These are phyloP conservation scores for Taxillus chinensis DNA, from an alignment of 164 flowering plant genomes.

Conservation along the genomic window DNA sequence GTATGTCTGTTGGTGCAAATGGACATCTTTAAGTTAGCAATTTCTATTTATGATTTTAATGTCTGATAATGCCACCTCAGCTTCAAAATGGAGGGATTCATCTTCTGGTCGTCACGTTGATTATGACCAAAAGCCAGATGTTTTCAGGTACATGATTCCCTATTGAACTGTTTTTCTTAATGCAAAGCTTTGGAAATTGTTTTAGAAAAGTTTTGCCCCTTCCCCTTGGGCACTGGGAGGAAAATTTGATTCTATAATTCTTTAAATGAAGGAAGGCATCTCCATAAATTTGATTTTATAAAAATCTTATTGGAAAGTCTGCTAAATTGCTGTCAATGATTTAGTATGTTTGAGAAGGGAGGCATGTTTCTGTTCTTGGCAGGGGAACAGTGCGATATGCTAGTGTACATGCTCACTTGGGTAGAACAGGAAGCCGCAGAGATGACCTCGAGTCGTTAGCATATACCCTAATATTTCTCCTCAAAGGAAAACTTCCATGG, in stretches of 20 bases:
- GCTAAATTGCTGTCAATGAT: too few species aligned
- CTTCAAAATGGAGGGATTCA: constrained; percentile 43
- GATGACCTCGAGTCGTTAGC: constrained; percentile 64
- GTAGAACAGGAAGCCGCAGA: constrained; percentile 58
- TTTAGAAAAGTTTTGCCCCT: background rate
- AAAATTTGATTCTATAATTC: background rate
- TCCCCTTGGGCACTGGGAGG: background rate
- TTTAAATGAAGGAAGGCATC: background rate
- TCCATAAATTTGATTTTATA: background rate
- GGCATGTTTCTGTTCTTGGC: constrained; percentile 5
- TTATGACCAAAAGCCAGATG: constrained; percentile 61
- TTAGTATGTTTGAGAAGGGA: background rate
- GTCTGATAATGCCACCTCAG: constrained; percentile 13
- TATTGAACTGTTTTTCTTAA: background rate
- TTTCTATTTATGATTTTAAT: background rate
- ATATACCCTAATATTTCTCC: constrained; percentile 50
- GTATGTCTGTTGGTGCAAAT: constrained; percentile 14
- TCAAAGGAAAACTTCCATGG: constrained; percentile 51
- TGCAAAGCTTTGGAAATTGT: background rate
- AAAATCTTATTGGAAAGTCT: too few species aligned
- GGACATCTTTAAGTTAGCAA: background rate
- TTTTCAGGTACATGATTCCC: constrained; percentile 33
- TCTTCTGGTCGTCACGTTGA: constrained; percentile 45
- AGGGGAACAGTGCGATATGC: constrained; percentile 69
- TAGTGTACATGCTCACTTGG: constrained; percentile 64